These are phyloP conservation scores for Sclerospora graminicola DNA, from an alignment of 352 stramenopile species.

Conservation along the genomic window DNA sequence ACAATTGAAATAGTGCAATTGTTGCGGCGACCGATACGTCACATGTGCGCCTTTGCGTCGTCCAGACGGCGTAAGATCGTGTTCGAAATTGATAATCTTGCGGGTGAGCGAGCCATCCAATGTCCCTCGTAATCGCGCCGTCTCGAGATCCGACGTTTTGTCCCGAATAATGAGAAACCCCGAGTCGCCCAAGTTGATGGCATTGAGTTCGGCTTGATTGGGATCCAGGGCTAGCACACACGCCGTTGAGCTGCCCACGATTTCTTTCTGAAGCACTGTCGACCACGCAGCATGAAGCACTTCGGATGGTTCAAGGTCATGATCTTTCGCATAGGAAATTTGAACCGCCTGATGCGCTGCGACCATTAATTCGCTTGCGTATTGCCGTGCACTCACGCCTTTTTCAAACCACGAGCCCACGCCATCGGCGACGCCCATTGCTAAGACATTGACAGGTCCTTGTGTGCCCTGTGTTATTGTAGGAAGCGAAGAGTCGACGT, in stretches of 20 bases:
- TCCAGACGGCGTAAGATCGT: conserved; percentile 53
- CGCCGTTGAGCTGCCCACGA: conserved; percentile 89
- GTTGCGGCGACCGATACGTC: conserved; percentile 92
- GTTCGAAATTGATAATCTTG: conserved; percentile 55
- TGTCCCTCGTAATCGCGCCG: conserved; percentile 48
- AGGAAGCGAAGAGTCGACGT: conserved; percentile 14
- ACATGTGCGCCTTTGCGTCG: conserved; percentile 70
- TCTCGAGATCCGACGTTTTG: conserved; percentile 61
- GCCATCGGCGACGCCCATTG: conserved; percentile 91
- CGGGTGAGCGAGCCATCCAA: conserved; percentile 64
- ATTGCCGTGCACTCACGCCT: conserved; percentile 72
- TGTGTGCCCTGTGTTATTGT: conserved; percentile 25
- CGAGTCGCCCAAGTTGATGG: conserved; percentile 92
- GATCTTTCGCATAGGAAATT: conserved; percentile 47
- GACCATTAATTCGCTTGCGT: conserved; percentile 70
- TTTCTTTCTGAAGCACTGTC: conserved; percentile 82
- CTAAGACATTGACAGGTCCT: conserved; percentile 72
- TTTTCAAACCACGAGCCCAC: conserved; percentile 94
- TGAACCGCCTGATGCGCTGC: conserved; percentile 54
- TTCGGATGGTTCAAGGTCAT: conserved; percentile 48
- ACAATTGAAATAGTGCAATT: conserved; percentile 96
- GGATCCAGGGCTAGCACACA: conserved; percentile 90
- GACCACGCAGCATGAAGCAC: conserved; percentile 65
- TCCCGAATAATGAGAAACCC: conserved; percentile 79
- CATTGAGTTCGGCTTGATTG: conserved; percentile 87